These are phyloP conservation scores for Nemania sp. DNA, from an alignment of 2,329 filamentous ascomycete species.

Conservation along the genomic window DNA sequence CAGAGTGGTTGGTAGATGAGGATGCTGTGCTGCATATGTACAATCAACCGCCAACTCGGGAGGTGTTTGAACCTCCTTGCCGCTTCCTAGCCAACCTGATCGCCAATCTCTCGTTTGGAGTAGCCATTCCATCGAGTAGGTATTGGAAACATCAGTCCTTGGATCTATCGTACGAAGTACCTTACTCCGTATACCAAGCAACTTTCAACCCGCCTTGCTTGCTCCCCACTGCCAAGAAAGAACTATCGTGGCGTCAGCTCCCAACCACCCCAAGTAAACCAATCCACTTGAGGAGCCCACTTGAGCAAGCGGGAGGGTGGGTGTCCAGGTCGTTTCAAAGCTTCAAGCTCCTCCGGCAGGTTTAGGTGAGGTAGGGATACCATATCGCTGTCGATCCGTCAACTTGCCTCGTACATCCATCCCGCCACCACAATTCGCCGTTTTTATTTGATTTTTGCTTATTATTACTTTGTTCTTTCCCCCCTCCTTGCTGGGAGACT, in stretches of 20 bases:
- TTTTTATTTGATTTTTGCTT: background rate
- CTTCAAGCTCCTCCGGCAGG: background rate
- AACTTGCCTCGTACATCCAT: background rate
- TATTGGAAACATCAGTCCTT: background rate
- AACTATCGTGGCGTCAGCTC: background rate
- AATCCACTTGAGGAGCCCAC: too few species aligned
- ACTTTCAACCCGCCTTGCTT: background rate
- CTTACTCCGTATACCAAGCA: too few species aligned
- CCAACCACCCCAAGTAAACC: background rate
- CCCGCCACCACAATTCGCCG: background rate
- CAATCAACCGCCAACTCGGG: too few species aligned
- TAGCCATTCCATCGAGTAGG: background rate
- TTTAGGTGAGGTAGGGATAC: background rate
- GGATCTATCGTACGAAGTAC: too few species aligned
- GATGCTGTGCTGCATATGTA: too few species aligned
- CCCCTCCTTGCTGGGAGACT: background rate
- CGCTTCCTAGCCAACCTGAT: too few species aligned
- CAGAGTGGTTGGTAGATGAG: too few species aligned
- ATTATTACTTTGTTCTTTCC: background rate
- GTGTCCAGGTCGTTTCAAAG: background rate
- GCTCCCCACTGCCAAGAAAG: constrained; percentile 2
- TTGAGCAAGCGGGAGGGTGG: too few species aligned
- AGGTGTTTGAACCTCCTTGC: too few species aligned
- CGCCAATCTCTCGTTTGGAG: background rate
- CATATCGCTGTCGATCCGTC: background rate